Evolutionary conservation across 1,284 basidiomycete species (phyloP).

Genomic region (Trametes sp.): DNA sequence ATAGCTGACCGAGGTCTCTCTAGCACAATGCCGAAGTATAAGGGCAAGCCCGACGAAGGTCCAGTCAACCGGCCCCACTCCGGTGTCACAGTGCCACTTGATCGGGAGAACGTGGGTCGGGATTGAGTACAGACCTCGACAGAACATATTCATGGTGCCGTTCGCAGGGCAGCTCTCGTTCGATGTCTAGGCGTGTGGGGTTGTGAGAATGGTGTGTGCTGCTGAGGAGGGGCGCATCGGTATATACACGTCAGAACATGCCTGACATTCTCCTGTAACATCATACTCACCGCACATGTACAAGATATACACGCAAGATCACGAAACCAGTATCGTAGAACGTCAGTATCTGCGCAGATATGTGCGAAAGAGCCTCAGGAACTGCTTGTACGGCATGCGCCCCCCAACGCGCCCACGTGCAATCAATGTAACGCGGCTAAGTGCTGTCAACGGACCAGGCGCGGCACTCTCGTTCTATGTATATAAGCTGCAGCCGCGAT

Average conservation of each 20-base stretch:
- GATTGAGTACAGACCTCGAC: background rate
- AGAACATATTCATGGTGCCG: too few relatives aligned
- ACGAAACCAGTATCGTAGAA: background rate
- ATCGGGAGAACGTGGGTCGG: background rate
- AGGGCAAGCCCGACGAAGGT: constrained; percentile 21
- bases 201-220: too few relatives aligned
- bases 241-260: too few relatives aligned
- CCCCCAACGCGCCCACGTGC: constrained; percentile 12
- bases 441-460: background rate
- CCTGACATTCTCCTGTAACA: too few relatives aligned
- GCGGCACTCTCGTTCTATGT: background rate
- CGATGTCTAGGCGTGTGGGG: too few relatives aligned
- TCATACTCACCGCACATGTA: too few relatives aligned
- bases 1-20: too few relatives aligned
- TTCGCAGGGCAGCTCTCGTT: too few relatives aligned
- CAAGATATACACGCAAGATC: too few relatives aligned
- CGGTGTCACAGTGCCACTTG: background rate
- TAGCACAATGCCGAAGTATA: constrained; percentile 40
- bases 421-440: background rate
- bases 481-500: background rate
- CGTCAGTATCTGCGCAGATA: too few relatives aligned
- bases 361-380: too few relatives aligned
- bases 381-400: background rate
- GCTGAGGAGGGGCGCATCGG: too few relatives aligned
- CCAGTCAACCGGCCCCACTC: constrained; percentile 1